Conservation (phyloP, 306 rosid species). For the Abrus precatorius region DNA sequence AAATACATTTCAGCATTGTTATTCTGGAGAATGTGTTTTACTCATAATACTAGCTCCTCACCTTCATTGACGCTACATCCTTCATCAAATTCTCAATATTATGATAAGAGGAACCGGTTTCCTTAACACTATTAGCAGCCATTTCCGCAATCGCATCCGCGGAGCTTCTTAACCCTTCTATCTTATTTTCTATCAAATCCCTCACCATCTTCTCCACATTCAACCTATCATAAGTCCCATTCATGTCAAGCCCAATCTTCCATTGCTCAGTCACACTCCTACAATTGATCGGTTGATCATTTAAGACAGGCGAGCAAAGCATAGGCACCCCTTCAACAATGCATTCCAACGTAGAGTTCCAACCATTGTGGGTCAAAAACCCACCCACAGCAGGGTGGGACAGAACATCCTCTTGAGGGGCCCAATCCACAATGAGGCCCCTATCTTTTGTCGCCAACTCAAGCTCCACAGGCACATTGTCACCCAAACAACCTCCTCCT, state of each 20-base stretch:
- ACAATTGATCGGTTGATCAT: constrained; percentile 47
- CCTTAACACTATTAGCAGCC: constrained; percentile 8
- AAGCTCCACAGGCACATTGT: constrained; percentile 6
- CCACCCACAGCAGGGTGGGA: constrained; percentile 54
- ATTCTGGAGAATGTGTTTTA: no score
- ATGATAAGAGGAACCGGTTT: constrained; percentile 38
- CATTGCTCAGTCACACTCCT: constrained; percentile 53
- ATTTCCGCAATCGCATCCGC: constrained; percentile 16
- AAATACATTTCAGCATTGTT: no score
- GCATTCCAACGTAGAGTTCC: constrained; percentile 57
- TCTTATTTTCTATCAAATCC: constrained; percentile 36
- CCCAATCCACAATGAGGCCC: constrained; percentile 55
- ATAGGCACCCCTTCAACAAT: constrained; percentile 49
- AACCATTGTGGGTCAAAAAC: constrained; percentile 51
- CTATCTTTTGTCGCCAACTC: constrained; percentile 40
- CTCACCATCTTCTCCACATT: constrained; percentile 44
- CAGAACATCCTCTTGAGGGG: constrained; percentile 49
- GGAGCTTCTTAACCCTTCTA: constrained; percentile 36
- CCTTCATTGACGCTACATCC: constrained; percentile 1
- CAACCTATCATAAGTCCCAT: constrained; percentile 29
- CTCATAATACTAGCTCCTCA: neutral
- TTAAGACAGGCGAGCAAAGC: constrained; percentile 42
- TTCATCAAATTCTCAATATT: constrained; percentile 35
- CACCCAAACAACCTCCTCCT: neutral
- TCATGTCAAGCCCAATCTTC: constrained; percentile 46